Conservation (phyloP, 805 yeast species). For the Candida parachauliodes region DNA sequence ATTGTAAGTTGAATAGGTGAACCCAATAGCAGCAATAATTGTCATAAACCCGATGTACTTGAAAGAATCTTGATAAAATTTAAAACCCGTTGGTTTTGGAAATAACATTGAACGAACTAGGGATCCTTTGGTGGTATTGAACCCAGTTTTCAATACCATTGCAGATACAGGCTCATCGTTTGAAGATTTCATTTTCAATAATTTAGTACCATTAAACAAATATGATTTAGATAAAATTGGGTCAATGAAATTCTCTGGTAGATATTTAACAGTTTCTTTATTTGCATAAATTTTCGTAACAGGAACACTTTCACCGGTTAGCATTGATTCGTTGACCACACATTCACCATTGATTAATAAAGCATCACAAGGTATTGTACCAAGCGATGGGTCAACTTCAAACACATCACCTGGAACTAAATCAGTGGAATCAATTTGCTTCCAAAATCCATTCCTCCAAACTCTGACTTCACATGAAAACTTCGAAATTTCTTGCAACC, state of each 20-base stretch:
- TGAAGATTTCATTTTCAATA: slow-evolving; percentile 75
- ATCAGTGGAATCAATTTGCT: slow-evolving; percentile 66
- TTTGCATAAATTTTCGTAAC: slow-evolving; percentile 75
- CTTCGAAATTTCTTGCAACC: slow-evolving; percentile 70
- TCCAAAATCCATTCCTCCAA: slow-evolving; percentile 92
- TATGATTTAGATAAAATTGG: slow-evolving; percentile 69
- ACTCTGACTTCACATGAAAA: slow-evolving; percentile 83
- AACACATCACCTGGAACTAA: slow-evolving; percentile 95
- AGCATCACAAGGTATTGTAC: slow-evolving; percentile 83
- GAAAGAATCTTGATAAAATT: slow-evolving; percentile 91
- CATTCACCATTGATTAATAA: slow-evolving; percentile 86
- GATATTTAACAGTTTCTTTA: slow-evolving; percentile 53
- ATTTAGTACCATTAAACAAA: slow-evolving; percentile 83
- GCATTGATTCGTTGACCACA: slow-evolving; percentile 95
- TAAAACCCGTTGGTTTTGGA: slow-evolving; percentile 92
- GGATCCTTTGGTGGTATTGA: slow-evolving; percentile 93
- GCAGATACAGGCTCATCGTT: slow-evolving; percentile 80
- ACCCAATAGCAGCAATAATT: slow-evolving; percentile 77
- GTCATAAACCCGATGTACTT: slow-evolving; percentile 96
- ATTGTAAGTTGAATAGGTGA: slow-evolving; percentile 75
- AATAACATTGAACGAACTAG: slow-evolving; percentile 92
- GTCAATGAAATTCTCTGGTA: slow-evolving; percentile 61
- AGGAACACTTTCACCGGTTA: slow-evolving; percentile 98
- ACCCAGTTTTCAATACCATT: slow-evolving; percentile 84
- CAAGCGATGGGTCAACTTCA: slow-evolving; percentile 82